A percentile compares a stretch with the other conserved stretches of the same genome.
Conservation (phyloP, 257 asterid species). For the Thymus quinquecostatus region DNA sequence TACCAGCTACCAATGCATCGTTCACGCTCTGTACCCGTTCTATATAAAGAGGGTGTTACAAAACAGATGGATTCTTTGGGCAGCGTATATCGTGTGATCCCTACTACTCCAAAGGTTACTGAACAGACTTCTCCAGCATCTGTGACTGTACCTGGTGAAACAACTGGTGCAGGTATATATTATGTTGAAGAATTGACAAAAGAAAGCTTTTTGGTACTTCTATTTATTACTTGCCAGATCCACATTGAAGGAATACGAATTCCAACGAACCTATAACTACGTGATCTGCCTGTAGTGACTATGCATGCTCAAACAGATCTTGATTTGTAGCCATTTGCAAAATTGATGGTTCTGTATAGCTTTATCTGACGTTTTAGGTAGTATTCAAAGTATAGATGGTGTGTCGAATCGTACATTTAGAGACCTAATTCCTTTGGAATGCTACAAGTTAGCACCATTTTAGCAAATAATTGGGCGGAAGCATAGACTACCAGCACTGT, state of each 20-base stretch:
- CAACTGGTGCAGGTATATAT: slow-evolving; percentile 49
- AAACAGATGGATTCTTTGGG: slow-evolving; percentile 63
- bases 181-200: neutral
- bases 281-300: too few relatives aligned
- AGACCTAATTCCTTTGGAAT: neutral
- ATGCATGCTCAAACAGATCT: too few relatives aligned
- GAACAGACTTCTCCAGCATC: slow-evolving; percentile 45
- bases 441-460: neutral
- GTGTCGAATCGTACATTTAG: too few relatives aligned
- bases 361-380: too few relatives aligned
- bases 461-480: neutral
- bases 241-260: too few relatives aligned
- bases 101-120: slow-evolving; percentile 55
- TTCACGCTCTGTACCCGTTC: slow-evolving; percentile 78
- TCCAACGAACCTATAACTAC: too few relatives aligned
- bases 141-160: slow-evolving; percentile 39
- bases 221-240: too few relatives aligned
- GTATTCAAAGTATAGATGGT: too few relatives aligned
- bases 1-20: slow-evolving; percentile 64
- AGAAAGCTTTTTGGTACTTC: too few relatives aligned
- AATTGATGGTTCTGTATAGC: too few relatives aligned
- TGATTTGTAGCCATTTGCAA: too few relatives aligned
- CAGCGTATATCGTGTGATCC: slow-evolving; percentile 67
- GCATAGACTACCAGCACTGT: neutral
- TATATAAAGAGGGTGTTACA: slow-evolving; percentile 60